Evolutionary conservation across 371 early-diverging fungal genomes (phyloP).

Genomic region (Syncephalis plumigaleata): DNA sequence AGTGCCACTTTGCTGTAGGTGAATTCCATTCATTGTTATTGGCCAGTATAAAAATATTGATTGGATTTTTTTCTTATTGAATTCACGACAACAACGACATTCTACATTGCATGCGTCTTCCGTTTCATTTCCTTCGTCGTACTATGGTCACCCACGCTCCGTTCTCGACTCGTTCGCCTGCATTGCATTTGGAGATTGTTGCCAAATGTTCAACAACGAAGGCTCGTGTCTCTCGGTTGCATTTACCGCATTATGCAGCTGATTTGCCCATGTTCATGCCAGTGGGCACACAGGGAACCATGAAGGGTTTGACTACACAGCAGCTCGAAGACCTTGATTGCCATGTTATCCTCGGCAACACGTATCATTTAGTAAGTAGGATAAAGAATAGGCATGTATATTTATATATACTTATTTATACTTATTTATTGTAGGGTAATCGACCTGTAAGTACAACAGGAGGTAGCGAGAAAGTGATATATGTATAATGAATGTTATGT

Average conservation of each 20-base stretch:
- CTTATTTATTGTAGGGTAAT: slow-evolving; percentile 4
- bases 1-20: too few species aligned
- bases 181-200: slow-evolving; percentile 44
- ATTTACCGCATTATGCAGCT: slow-evolving; percentile 70
- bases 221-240: slow-evolving; percentile 63
- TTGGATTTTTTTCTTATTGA: too few species aligned
- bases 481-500: too few species aligned
- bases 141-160: too few species aligned
- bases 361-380: slow-evolving; percentile 75
- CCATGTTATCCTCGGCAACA: slow-evolving; percentile 85
- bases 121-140: too few species aligned
- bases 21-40: too few species aligned
- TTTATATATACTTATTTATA: background rate
- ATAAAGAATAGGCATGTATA: background rate
- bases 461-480: too few species aligned
- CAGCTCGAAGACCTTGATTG: slow-evolving; percentile 73
- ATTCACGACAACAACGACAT: too few species aligned
- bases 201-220: slow-evolving; percentile 82
- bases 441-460: slow-evolving; percentile 4
- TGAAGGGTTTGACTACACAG: slow-evolving; percentile 72
- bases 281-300: slow-evolving; percentile 91
- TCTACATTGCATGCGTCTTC: too few species aligned
- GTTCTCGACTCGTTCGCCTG: slow-evolving; percentile 5
- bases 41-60: too few species aligned
- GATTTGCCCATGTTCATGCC: slow-evolving; percentile 94